Conservation (phyloP, 2,329 filamentous ascomycete species). For the Microcera coccophila region DNA sequence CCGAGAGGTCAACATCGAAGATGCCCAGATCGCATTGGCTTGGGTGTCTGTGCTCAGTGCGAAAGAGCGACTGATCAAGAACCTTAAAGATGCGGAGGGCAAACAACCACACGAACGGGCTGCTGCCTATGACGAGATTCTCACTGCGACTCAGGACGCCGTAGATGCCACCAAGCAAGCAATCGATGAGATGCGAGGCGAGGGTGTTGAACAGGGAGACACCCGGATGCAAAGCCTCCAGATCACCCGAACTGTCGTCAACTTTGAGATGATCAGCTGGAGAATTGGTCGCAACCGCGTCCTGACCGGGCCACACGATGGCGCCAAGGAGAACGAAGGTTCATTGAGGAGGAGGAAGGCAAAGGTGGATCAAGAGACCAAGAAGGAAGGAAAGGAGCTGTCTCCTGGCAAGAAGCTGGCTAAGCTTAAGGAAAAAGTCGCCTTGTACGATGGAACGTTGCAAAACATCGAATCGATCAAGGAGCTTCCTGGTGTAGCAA, state of each 20-base stretch:
- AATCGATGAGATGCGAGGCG: conserved; percentile 81
- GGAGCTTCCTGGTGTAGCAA: conserved; percentile 83
- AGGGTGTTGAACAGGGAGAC: conserved; percentile 81
- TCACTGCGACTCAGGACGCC: conserved; percentile 87
- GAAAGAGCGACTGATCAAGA: conserved; percentile 46
- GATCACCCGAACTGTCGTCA: conserved; percentile 87
- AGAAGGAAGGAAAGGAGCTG: conserved; percentile 54
- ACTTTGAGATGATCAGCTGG: conserved; percentile 93
- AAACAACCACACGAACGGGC: conserved; percentile 64
- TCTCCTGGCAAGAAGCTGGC: conserved; percentile 71
- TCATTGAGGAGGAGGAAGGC: conserved; percentile 49
- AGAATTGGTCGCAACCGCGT: conserved; percentile 89
- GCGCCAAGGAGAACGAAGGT: conserved; percentile 55
- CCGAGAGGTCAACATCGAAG: conserved; percentile 81
- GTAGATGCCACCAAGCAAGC: conserved; percentile 90
- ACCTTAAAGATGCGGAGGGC: conserved; percentile 41
- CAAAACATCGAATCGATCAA: conserved; percentile 89
- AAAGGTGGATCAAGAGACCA: conserved; percentile 34
- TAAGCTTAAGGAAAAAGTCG: conserved; percentile 78
- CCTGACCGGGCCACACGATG: conserved; percentile 78
- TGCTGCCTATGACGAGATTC: conserved; percentile 83
- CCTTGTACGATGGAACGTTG: conserved; percentile 85
- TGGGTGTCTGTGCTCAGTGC: conserved; percentile 65
- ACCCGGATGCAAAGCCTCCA: conserved; percentile 86
- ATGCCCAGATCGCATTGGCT: conserved; percentile 84